Conservation (phyloP, 2,329 filamentous ascomycete species). For the Lanzia echinophila region DNA sequence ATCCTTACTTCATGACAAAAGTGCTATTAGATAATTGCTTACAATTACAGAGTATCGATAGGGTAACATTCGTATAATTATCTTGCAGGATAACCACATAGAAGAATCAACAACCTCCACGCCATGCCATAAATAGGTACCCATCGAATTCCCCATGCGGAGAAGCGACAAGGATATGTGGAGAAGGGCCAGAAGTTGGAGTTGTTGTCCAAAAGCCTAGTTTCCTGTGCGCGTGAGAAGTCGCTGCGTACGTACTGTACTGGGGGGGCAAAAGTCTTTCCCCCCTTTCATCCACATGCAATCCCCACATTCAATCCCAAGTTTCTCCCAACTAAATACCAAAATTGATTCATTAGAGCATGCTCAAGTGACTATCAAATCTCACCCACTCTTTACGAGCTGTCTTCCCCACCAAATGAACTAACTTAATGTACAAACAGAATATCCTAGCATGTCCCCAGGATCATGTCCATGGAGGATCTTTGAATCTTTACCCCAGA, state of each 20-base stretch:
- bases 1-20: too few relatives aligned
- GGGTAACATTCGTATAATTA: too few relatives aligned
- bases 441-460: not conserved
- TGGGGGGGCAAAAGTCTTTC: constrained; percentile 1
- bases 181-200: not conserved
- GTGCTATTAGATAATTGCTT: too few relatives aligned
- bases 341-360: not conserved
- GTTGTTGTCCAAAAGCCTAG: too few relatives aligned
- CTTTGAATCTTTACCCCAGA: constrained; percentile 3
- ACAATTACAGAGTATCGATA: too few relatives aligned
- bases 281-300: not conserved
- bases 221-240: not conserved
- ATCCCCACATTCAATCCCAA: not conserved
- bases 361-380: not conserved
- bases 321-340: not conserved
- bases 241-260: not conserved
- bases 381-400: not conserved
- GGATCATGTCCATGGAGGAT: not conserved
- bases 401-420: not conserved
- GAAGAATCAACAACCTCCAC: constrained; percentile 49
- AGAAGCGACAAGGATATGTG: not conserved
- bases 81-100: too few relatives aligned
- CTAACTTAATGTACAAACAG: not conserved
- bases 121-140: constrained; percentile 25
- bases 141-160: constrained; percentile 3